A percentile compares a stretch with the other conserved stretches of the same genome.
phyloP scores from a whole-genome alignment of 164 flowering plant species.

The Vitis rotundifolia region DNA sequence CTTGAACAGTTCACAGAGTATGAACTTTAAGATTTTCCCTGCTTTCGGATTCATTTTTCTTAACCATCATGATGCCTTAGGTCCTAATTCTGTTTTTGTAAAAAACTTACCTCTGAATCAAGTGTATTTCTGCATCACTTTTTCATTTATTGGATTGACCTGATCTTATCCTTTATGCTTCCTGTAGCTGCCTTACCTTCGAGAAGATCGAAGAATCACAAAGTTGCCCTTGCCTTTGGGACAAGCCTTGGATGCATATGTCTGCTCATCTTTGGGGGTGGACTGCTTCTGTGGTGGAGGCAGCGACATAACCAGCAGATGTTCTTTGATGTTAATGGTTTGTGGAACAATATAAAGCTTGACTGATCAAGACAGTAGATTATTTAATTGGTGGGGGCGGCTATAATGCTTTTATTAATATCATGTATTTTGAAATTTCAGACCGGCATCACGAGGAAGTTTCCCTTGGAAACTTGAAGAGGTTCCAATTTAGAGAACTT shows the following conservation, averaged over 20 bases:
- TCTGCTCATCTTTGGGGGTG: constrained; percentile 28
- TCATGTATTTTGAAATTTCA: constrained; percentile 19
- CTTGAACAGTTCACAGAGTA: constrained; percentile 63
- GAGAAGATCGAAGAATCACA: constrained; percentile 27
- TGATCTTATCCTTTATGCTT: constrained; percentile 12
- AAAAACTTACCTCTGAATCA: no score
- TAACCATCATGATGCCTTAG: not conserved
- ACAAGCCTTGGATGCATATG: constrained; percentile 36
- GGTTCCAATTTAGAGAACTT: constrained; percentile 74
- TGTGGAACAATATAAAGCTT: not conserved
- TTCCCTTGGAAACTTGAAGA: constrained; percentile 68
- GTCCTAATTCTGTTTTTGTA: not conserved
- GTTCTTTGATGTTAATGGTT: constrained; percentile 48
- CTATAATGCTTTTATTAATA: not conserved
- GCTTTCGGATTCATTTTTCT: not conserved
- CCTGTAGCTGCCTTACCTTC: constrained; percentile 19
- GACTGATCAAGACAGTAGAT: not conserved
- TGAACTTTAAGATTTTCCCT: constrained; percentile 4
- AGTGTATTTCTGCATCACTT: not conserved
- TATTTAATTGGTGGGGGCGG: not conserved
- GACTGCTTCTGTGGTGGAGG: constrained; percentile 40
- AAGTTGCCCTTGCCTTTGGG: constrained; percentile 35
- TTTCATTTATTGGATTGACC: not conserved
- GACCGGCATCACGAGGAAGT: constrained; percentile 59
- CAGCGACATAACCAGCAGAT: constrained; percentile 22